Evolutionary conservation across 305 asterid species (phyloP), one percentile per base, ranked within the genome.

Genomic region (Euphrasia arctica): DNA sequence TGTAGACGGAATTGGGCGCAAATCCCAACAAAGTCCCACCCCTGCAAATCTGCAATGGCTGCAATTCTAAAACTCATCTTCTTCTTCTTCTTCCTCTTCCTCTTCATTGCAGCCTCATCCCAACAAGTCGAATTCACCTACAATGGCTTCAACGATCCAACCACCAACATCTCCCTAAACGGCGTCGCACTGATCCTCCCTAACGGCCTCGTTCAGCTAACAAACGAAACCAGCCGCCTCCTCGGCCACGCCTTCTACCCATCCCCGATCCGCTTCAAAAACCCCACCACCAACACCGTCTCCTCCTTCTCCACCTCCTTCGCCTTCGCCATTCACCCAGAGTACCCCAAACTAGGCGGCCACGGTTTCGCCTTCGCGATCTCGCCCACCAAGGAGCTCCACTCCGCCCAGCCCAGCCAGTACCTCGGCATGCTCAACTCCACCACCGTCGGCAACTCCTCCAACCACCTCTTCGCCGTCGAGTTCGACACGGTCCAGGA

Each of bases 401-500:
- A 18, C 43, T 42, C 76, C 0, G 72, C 86, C 3, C 84, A 72
- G 0, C 88, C 89, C 14, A 81, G 91, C 58, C 85, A 80, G 68
- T 85, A 87, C 68, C 80, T 84, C 29, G 89, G 91, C 43, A 73
- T 86, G 14, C 73, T 84, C 63, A 80, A 82, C 50, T 70, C 80
- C 11, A 50, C 50, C 75, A 72, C 79, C 36, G 51, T 27, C 8
- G 91, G 87, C 0, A 79, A 82, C 54, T 69, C 2, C 50, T 74
- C 89, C 11, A 80, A 84, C 75, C 84, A 79, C 25, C 28, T 90
- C 4, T 74, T 90, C 61, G 84, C 93, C 4, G 86, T 90, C 61
- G 96, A 90, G 32, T 84, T 90, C 62, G 96, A 90, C 68, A 82
- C 88, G 0, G 85, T 82, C 11, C 80, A 76, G 49, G 80, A 82